Base-by-base conservation (phyloP, 2,329 filamentous ascomycete genomes). In the Hypoxylon rubiginosum region DNA sequence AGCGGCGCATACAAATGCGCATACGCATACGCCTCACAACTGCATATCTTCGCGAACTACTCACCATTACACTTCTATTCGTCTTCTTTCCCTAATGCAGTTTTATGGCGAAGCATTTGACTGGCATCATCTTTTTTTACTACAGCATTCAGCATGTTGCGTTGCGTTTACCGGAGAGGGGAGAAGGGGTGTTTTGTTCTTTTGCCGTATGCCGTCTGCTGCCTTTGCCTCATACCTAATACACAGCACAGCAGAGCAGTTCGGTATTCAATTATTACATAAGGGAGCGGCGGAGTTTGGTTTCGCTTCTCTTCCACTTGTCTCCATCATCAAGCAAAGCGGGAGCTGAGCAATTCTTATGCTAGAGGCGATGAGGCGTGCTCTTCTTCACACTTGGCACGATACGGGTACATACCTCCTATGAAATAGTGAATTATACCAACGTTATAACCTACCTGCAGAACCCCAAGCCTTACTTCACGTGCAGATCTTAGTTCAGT, bases 131-230 rank as follows among this genome's bases (percentile, higher is more conserved):
- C 62, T 53, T 39, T 53, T 53, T 34, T 48, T n/a, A 62, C 55
- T 67, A 64, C 64, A 70, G 68, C 68, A 70, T 64, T 54, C 41
- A 65, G 64, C 64, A 69, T 67, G 58, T 61, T 52, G 57, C 62
- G 61, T 56, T 59, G 62, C 13, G 36, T 54, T 62, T 19, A 49
- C 24, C 10, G 34, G 56, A 39, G 56, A 61, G 46, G 46, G 55
- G 36, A 45, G 34, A 39, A 15, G 28, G 51, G 62, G 43, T 58
- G 26, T 62, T 66, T 55, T 32, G 66, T 63, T 32, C 55, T 34
- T 21, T 55, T 10, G 17, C 19, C 41, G 41, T 21, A 10, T n/a
- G 13, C 24, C 15, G 8, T 28, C 21, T 45, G 17, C 11, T 30
- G 32, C 48, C 55, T 54, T 48, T 68, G 49, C 62, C 49, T 54